Conservation (phyloP, 2,329 filamentous ascomycete species). For the Verruconis gallopava region DNA sequence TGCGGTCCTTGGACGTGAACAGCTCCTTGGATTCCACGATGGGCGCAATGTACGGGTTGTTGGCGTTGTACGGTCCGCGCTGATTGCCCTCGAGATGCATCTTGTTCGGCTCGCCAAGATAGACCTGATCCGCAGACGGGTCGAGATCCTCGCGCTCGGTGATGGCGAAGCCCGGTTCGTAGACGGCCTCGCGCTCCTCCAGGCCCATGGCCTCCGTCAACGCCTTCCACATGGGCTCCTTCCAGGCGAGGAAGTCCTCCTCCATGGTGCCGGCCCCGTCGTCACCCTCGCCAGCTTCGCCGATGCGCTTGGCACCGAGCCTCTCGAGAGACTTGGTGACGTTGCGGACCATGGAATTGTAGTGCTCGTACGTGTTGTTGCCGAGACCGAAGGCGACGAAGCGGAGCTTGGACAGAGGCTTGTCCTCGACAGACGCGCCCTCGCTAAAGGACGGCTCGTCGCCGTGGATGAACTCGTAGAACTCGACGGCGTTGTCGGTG, state of each 20-base stretch:
- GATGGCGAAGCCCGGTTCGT: constrained; percentile 84
- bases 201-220: constrained; percentile 72
- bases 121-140: constrained; percentile 67
- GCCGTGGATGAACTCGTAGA: constrained; percentile 86
- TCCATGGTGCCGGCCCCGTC: constrained; percentile 99
- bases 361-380: constrained; percentile 99
- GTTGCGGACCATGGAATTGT: constrained; percentile 95
- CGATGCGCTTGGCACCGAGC: constrained; percentile 73
- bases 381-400: constrained; percentile 93
- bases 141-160: constrained; percentile 62
- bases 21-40: constrained; percentile 84
- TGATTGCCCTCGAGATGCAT: constrained; percentile 76
- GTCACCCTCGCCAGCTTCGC: constrained; percentile 84
- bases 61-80: constrained; percentile 86
- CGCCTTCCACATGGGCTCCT: constrained; percentile 95
- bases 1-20: constrained; percentile 78
- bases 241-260: constrained; percentile 98
- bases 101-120: constrained; percentile 91
- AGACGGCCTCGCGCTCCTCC: constrained; percentile 90
- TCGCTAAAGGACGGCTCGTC: constrained; percentile 75
- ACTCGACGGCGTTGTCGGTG: constrained; percentile 96
- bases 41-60: constrained; percentile 94
- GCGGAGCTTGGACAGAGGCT: constrained; percentile 69
- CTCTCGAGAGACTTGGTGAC: constrained; percentile 71
- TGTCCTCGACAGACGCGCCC: constrained; percentile 46